These are phyloP conservation scores for Calamus simplicifolius DNA, from an alignment of 176 grass and related monocot species.

Conservation along the genomic window DNA sequence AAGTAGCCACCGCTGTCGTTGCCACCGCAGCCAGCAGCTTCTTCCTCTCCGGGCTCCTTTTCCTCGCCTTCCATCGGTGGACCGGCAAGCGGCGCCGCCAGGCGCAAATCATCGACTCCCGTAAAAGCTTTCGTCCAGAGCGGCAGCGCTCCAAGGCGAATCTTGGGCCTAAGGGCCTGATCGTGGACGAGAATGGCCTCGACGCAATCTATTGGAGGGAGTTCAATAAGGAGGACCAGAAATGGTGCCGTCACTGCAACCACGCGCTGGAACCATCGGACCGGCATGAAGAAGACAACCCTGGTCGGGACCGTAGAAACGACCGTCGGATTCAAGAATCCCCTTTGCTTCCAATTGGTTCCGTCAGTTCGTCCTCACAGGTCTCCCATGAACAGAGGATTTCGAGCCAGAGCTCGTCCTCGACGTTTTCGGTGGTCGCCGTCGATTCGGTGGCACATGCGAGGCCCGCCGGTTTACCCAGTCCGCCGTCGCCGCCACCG, in stretches of 20 bases:
- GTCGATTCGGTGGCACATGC: too few relatives aligned
- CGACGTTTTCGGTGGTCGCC: conserved; percentile 4
- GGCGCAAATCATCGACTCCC: too few relatives aligned
- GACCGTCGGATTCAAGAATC: background rate
- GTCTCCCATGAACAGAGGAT: background rate
- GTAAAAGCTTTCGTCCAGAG: conserved; percentile 3
- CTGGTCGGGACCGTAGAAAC: background rate
- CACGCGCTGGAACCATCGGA: conserved; percentile 3
- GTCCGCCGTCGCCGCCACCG: background rate
- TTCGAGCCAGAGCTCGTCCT: background rate
- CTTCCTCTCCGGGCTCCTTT: conserved; percentile 49
- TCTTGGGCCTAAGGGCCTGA: background rate
- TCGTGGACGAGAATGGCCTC: conserved; percentile 84
- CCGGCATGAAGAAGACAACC: background rate
- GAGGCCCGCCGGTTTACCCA: too few relatives aligned
- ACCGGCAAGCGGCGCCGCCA: conserved; percentile 18
- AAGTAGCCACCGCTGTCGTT: conserved; percentile 40
- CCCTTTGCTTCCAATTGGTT: conserved; percentile 6
- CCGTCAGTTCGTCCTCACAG: conserved; percentile 4
- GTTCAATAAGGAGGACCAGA: conserved; percentile 41
- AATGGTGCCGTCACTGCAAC: conserved; percentile 9
- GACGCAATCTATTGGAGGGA: conserved; percentile 90
- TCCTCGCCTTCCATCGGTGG: conserved; percentile 58
- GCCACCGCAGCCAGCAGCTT: conserved; percentile 87
- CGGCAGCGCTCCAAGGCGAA: background rate